These are phyloP conservation scores for Aspergillus pseudoterreus DNA, from an alignment of 2,329 filamentous ascomycete genomes.

Conservation along the genomic window DNA sequence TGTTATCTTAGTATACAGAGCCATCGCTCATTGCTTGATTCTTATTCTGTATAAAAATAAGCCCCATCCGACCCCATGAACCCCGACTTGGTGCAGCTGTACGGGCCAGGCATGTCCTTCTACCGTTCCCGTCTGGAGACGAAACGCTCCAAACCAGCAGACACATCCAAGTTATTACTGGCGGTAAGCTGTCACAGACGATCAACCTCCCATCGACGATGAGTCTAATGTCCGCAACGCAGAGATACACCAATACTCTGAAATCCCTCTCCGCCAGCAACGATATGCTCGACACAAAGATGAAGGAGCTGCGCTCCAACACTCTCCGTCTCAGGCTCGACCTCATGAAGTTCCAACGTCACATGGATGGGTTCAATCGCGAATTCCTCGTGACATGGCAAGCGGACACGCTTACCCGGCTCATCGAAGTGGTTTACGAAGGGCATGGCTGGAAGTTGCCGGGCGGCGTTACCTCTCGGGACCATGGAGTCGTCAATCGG, in stretches of 20 bases:
- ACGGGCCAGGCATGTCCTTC: constrained; percentile 20
- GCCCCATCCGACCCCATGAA: constrained; percentile 11
- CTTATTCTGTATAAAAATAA: background rate
- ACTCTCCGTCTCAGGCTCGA: constrained; percentile 22
- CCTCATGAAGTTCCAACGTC: constrained; percentile 21
- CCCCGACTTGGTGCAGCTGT: constrained; percentile 11
- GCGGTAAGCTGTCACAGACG: background rate
- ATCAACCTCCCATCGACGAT: background rate
- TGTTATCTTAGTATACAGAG: constrained; percentile 11
- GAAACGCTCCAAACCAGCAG: background rate
- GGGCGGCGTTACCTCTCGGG: constrained; percentile 16
- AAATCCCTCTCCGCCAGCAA: constrained; percentile 23
- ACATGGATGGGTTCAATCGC: constrained; percentile 22
- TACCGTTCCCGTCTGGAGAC: constrained; percentile 11
- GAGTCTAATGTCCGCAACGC: background rate
- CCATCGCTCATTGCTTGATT: constrained; percentile 8
- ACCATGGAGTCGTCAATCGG: constrained; percentile 12
- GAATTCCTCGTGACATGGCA: constrained; percentile 32
- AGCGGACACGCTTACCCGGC: constrained; percentile 32
- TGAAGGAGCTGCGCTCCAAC: constrained; percentile 20
- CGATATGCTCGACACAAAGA: constrained; percentile 21
- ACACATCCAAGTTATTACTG: constrained; percentile 13
- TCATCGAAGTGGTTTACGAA: constrained; percentile 30
- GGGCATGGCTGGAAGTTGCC: constrained; percentile 21
- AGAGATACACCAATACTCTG: constrained; percentile 19